Evolutionary conservation across 345 rosid genomes (phyloP).

Genomic region (Orychophragmus violaceus): DNA sequence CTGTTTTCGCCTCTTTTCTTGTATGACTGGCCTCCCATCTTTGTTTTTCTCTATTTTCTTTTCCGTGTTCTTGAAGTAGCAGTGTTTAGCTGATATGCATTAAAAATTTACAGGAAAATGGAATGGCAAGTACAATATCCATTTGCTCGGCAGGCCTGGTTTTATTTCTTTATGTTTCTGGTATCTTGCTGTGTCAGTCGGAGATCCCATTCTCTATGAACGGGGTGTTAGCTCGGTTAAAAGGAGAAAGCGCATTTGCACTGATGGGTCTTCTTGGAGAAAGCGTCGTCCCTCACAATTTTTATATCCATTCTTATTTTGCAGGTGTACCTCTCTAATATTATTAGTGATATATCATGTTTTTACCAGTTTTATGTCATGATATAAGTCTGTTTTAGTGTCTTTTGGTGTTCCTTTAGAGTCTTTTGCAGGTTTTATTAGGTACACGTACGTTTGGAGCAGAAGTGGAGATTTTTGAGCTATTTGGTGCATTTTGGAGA

Average conservation of each 20-base stretch:
- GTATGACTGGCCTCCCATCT: constrained; percentile 35
- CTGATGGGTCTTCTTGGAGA: constrained; percentile 99
- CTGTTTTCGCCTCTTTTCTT: constrained; percentile 66
- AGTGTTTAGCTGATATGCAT: constrained; percentile 12
- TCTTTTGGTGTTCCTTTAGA: no score
- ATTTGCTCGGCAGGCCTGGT: constrained; percentile 51
- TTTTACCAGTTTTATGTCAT: no score
- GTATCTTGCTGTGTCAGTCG: constrained; percentile 71
- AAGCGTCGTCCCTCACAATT: constrained; percentile 88
- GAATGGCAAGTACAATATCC: constrained; percentile 50
- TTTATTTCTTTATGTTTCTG: constrained; percentile 54
- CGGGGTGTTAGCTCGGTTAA: constrained; percentile 51
- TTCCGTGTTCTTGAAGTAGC: background rate
- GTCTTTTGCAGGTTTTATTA: no score
- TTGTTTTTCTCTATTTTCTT: background rate
- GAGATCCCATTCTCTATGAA: constrained; percentile 60
- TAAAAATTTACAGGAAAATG: constrained; percentile 48
- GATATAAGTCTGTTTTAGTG: no score
- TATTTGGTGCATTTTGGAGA: no score
- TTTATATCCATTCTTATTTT: constrained; percentile 90
- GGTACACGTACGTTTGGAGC: no score
- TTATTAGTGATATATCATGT: no score
- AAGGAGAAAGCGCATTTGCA: constrained; percentile 68
- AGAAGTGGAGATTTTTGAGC: no score
- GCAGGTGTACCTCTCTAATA: constrained; percentile 53